Evolutionary conservation across 108 stramenopile species (phyloP), one percentile per base, ranked within the genome.

Genomic region (Cyclotella atomus): DNA sequence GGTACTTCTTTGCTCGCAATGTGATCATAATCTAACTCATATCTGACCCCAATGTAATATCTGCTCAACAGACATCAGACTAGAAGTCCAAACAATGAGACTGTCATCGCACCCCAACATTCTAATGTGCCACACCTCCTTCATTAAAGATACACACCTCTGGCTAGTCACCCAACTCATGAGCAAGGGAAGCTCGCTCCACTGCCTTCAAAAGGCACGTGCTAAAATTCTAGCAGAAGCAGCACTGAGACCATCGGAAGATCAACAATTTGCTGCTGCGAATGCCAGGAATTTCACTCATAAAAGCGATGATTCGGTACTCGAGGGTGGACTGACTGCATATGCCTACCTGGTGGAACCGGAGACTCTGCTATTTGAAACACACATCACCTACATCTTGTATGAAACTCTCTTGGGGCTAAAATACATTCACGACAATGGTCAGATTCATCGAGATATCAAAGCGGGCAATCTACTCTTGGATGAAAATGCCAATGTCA

Each of bases 401-500:
- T 87, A 95, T 62, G 87, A 97, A 81, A 92, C 95, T 0, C 73
- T 98, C 0, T 54, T 92, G 55, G 98, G 96, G 4, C 76, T 98
- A 19, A 87, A 92, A 65, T 98, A 98, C 81, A 95, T 98, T 60
- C 98, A 98, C 59, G 90, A 92, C 34, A 91, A 98, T 69, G 93
- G 95, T 14, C 86, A 97, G 72, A 97, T 98, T 75, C 98, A 98
- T 66, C 79, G 98, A 34, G 98, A 98, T 81, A 89, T 98, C 65
- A 97, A 98, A 80, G 97, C 96, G 7, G 95, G 96, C 8, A 97
- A 97, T 70, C 81, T 93, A 49, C 65, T 93, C 35, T 64, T 93
- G 9, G 90, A 93, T 70, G 71, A 65, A 25, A 67, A 86, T 70
- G 93, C 80, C 21, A 77, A 86, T 30, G 94, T 98, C 2, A 82